These are phyloP conservation scores for Parathielavia hyrcaniae DNA, from an alignment of 495 filamentous ascomycete species.

Conservation along the genomic window DNA sequence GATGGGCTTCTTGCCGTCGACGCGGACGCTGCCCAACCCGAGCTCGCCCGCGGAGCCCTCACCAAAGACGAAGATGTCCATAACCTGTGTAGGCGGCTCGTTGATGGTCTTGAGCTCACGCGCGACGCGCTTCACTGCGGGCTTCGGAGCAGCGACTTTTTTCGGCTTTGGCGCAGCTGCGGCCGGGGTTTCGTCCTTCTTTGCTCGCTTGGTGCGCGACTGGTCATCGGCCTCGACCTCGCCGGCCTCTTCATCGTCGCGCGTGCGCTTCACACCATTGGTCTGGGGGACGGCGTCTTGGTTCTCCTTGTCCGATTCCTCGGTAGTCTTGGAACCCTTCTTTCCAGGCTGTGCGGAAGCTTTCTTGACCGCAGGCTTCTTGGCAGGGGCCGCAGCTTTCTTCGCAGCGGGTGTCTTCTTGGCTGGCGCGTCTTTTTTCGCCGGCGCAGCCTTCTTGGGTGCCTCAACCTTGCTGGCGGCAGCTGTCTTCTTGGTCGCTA, in stretches of 20 bases:
- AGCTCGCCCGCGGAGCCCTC: conserved; percentile 51
- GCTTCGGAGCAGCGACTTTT: conserved; percentile 15
- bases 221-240: conserved; percentile 6
- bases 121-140: conserved; percentile 15
- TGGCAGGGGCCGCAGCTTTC: conserved; percentile 19
- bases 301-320: conserved; percentile 36
- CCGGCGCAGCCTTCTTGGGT: conserved; percentile 19
- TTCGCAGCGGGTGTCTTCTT: conserved; percentile 25
- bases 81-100: conserved; percentile 34
- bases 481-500: conserved; percentile 29
- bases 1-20: conserved; percentile 48
- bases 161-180: conserved; percentile 9
- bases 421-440: conserved; percentile 27
- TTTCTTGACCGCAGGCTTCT: conserved; percentile 32
- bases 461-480: background rate
- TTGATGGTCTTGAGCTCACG: conserved; percentile 35
- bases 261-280: conserved; percentile 26
- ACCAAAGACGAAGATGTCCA: conserved; percentile 52
- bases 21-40: conserved; percentile 42
- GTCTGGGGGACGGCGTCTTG: conserved; percentile 13
- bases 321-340: conserved; percentile 31
- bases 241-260: conserved; percentile 22
- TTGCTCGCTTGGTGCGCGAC: conserved; percentile 16
- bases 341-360: conserved; percentile 34
- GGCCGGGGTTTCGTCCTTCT: conserved; percentile 10